Base-by-base conservation (phyloP, 108 stramenopile species). In the Mediolabrus comicus region DNA sequence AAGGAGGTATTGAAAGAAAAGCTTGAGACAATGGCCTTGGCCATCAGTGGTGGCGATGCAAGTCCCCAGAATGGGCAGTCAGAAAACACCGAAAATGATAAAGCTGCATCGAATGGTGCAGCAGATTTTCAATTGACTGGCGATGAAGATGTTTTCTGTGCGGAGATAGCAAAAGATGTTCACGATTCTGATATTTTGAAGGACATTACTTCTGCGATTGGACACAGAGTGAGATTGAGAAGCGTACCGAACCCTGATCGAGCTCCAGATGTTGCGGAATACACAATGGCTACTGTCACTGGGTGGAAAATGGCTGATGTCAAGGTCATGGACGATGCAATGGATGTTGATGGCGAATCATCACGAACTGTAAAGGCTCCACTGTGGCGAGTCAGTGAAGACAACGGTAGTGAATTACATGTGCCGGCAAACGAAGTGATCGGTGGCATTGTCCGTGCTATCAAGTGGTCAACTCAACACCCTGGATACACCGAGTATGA, bases 1-100 rank as follows among this genome's bases (percentile, higher is more conserved):
- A 92, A 92, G 69, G 75, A 79, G 26, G 81, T 69, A 25, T 67
- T 94, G 59, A 92, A 94, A 65, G 87, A 87, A 53, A 82, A 84
- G 0, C 67, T 94, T 9, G 93, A 94, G 75, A 71, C 67, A 63
- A 75, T 77, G 77, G 63, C 74, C 46, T 81, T 70, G 62, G 63
- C 65, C 14, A 26, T 65, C 25, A 59, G 29, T 16, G 63, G 59
- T 16, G 67, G 62, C 26, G 63, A 64, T 17, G 39, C 38, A 1
- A 67, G 55, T 5, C 54, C 49, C 27, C 36, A 62, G 13, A 64
- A 77, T 59, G 59, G 52, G 0, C 52, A 59, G 19, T 38, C 30
- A 22, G 79, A 77, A 41, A 82, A 76, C 9, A 61, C 54, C 13
- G 79, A 67, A 25, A 41, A 72, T 31, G 73, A 74, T 11, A 72